Conservation (phyloP, 148 eudicot genomes). For the Chenopodium formosanum region DNA sequence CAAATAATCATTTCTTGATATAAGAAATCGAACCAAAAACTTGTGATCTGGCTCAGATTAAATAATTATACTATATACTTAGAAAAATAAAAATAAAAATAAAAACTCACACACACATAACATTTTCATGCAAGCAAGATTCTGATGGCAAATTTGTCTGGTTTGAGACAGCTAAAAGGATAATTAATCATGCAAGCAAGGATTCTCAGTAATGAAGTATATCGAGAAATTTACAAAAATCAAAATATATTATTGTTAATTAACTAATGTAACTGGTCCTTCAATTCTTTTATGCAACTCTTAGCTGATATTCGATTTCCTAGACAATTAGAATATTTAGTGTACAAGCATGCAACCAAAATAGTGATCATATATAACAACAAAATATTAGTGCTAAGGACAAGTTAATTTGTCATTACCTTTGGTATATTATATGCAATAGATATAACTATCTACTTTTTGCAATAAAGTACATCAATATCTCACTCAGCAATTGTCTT, state of each 20-base stretch:
- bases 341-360: conserved; percentile 7
- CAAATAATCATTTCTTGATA: no score
- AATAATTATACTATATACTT: neutral
- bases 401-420: conserved; percentile 37
- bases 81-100: neutral
- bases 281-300: conserved; percentile 5
- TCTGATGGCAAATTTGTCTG: conserved; percentile 10
- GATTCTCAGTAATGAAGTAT: conserved; percentile 16
- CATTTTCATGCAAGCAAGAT: conserved; percentile 10
- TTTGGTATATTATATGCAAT: conserved; percentile 27
- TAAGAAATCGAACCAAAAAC: neutral
- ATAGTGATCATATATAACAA: conserved; percentile 21
- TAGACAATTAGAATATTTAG: conserved; percentile 25
- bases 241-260: conserved; percentile 1
- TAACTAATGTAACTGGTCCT: conserved; percentile 14
- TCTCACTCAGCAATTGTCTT: conserved; percentile 63
- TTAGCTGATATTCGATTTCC: conserved; percentile 21
- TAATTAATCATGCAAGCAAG: neutral
- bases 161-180: conserved; percentile 14
- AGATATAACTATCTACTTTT: conserved; percentile 31
- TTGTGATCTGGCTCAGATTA: neutral
- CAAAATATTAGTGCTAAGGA: conserved; percentile 3
- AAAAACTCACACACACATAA: neutral
- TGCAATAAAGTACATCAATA: conserved; percentile 39
- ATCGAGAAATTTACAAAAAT: conserved; percentile 11